Evolutionary conservation across 2,329 filamentous ascomycete genomes (phyloP).

Genomic region (Neofusicoccum parvum): DNA sequence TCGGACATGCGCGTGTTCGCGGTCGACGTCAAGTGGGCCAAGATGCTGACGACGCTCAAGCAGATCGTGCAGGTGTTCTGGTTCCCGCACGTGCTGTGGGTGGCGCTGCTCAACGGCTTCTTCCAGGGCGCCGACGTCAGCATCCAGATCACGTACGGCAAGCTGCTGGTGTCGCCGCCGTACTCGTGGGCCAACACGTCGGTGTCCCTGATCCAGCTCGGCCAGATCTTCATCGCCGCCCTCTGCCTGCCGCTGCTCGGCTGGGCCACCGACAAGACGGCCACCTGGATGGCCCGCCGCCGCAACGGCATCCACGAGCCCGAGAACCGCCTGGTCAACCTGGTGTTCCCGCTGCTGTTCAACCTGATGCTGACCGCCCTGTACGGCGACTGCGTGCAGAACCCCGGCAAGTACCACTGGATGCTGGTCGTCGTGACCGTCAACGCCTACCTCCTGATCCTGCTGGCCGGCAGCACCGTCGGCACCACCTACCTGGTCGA

Average conservation of each 20-base stretch:
- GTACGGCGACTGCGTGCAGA: conserved; percentile 26
- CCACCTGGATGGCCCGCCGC: conserved; percentile 36
- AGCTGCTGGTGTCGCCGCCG: conserved; percentile 26
- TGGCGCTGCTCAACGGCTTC: conserved; percentile 26
- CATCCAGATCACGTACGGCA: conserved; percentile 29
- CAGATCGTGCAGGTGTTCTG: conserved; percentile 27
- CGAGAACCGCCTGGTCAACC: conserved; percentile 43
- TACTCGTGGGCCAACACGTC: conserved; percentile 28
- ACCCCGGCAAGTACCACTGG: conserved; percentile 21
- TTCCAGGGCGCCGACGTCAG: conserved; percentile 27
- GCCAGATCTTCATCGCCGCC: conserved; percentile 36
- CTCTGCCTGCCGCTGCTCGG: conserved; percentile 31
- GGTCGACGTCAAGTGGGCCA: conserved; percentile 18
- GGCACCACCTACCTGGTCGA: conserved; percentile 24
- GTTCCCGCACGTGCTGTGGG: conserved; percentile 29
- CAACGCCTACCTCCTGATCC: conserved; percentile 21
- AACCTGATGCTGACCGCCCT: conserved; percentile 29
- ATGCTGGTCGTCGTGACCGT: conserved; percentile 22
- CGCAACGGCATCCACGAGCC: conserved; percentile 42
- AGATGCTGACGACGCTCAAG: conserved; percentile 21
- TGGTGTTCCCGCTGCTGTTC: conserved; percentile 42
- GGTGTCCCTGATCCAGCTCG: conserved; percentile 28
- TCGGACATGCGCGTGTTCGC: conserved; percentile 21
- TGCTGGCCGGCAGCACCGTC: conserved; percentile 22
- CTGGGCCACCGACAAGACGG: conserved; percentile 35